Base-by-base conservation (phyloP, 441 rosid genomes). In the Erysimum pusillum region DNA sequence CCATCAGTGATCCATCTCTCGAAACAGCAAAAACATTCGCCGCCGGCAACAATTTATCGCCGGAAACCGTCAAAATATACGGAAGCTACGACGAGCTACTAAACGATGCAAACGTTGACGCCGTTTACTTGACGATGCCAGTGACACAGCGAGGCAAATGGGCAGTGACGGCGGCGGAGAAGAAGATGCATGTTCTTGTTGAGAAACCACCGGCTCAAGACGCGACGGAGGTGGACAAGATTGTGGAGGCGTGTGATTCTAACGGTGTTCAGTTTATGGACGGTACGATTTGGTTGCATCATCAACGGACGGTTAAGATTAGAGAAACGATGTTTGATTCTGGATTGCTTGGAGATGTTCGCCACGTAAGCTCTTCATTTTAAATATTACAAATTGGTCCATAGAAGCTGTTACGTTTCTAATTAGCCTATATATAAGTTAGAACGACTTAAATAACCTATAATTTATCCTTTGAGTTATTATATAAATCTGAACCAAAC, bases 191-290 rank as follows among this genome's bases (percentile, higher is more conserved):
- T 76, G 22, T 86, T 18, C 75, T 87, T 35, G 68, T 86, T 8
- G 88, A 87, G 83, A 87, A 83, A 81, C 89, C 88, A 0, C 84
- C 83, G 53, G 88, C 83, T 25, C 81, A 78, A 48, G 65, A 83
- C 58, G 80, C 71, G 73, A 77, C 73, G 11, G 85, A 83, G 83
- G 56, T 88, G 22, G 84, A 84, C 12, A 65, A 0, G 73, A 77
- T 86, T 14, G 72, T 80, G 45, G 85, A 63, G 58, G 86, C 87
- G 0, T 86, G 89, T 32, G 80, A 76, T 58, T 77, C 80, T 59
- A 83, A 79, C 64, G 85, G 85, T 45, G 87, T 84, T 1, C 88
- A 85, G 85, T 83, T 86, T 54, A 88, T 88, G 91, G 91, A 88
- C 73, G 85, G 88, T 42, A 70, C 87, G 53, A 71, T 84, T 61